A percentile compares a stretch with the other conserved stretches of the same genome.
These are phyloP conservation scores for Tremella yokohamensis DNA, from an alignment of 768 basidiomycete genomes.

Conservation along the genomic window DNA sequence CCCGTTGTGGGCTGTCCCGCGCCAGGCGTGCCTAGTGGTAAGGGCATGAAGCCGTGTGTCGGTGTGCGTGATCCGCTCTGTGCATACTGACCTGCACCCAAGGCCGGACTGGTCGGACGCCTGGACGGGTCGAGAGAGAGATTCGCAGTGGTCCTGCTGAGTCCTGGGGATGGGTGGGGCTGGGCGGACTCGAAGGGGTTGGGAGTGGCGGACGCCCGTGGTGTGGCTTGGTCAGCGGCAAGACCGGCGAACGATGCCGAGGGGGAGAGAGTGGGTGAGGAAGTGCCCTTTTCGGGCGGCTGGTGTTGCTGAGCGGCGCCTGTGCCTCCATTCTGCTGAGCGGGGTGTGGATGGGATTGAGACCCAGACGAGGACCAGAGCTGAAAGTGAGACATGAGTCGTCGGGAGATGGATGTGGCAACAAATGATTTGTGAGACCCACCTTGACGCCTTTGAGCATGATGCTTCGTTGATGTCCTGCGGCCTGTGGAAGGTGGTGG, in stretches of 20 bases:
- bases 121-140: slow-evolving; percentile 30
- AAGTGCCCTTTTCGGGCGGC: slow-evolving; percentile 12
- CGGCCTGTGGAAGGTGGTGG: not conserved
- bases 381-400: not conserved
- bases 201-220: slow-evolving; percentile 34
- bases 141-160: slow-evolving; percentile 21
- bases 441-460: slow-evolving; percentile 50
- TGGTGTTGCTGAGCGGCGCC: slow-evolving; percentile 3
- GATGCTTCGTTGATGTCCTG: slow-evolving; percentile 4
- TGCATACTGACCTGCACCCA: slow-evolving; percentile 3
- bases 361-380: slow-evolving; percentile 10
- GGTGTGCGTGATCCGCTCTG: slow-evolving; percentile 41
- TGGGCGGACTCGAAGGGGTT: slow-evolving; percentile 42
- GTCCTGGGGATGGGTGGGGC: slow-evolving; percentile 9
- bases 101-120: slow-evolving; percentile 20
- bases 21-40: slow-evolving; percentile 47
- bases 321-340: slow-evolving; percentile 16
- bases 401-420: not conserved
- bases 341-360: slow-evolving; percentile 21
- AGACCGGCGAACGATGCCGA: slow-evolving; percentile 38
- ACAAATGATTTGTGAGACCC: slow-evolving; percentile 9
- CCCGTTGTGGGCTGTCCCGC: slow-evolving; percentile 45
- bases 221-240: slow-evolving; percentile 48
- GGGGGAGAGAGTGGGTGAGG: slow-evolving; percentile 39
- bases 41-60: slow-evolving; percentile 36